Evolutionary conservation across 2,329 filamentous ascomycete species (phyloP).

Genomic region (Plenodomus tracheiphilus): DNA sequence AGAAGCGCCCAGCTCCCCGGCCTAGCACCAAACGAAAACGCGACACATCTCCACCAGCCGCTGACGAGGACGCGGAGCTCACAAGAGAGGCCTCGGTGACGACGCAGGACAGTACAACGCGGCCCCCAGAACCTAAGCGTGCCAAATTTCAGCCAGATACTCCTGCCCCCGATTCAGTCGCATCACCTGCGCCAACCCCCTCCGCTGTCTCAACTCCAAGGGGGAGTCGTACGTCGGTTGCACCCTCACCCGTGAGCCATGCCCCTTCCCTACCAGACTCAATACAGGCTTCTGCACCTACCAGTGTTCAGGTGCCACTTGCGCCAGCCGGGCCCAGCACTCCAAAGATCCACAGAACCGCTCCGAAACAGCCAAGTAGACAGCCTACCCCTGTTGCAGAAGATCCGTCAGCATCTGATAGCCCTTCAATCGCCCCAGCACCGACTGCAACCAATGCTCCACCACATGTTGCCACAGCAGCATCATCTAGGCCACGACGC

Average conservation of each 20-base stretch:
- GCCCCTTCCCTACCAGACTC: slow-evolving; percentile 17
- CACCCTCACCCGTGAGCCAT: slow-evolving; percentile 16
- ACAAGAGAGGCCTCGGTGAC: slow-evolving; percentile 28
- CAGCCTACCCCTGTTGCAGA: slow-evolving; percentile 20
- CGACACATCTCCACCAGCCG: slow-evolving; percentile 50
- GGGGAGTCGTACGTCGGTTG: slow-evolving; percentile 11
- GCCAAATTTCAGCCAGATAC: slow-evolving; percentile 25
- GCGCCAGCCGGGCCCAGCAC: slow-evolving; percentile 49
- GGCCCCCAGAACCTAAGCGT: slow-evolving; percentile 38
- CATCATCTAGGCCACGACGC: slow-evolving; percentile 39
- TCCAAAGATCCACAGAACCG: slow-evolving; percentile 21
- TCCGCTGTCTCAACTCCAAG: slow-evolving; percentile 14
- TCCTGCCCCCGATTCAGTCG: slow-evolving; percentile 8
- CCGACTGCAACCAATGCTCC: slow-evolving; percentile 7
- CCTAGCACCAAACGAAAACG: slow-evolving; percentile 58
- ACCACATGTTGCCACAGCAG: slow-evolving; percentile 28
- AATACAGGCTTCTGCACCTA: slow-evolving; percentile 19
- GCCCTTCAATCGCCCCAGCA: slow-evolving; percentile 11
- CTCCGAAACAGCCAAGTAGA: slow-evolving; percentile 12
- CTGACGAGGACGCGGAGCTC: slow-evolving; percentile 14
- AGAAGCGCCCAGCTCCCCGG: slow-evolving; percentile 27
- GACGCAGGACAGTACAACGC: slow-evolving; percentile 23
- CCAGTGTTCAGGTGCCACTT: slow-evolving; percentile 46
- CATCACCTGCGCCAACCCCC: slow-evolving; percentile 17
- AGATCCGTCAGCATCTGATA: slow-evolving; percentile 18